Evolutionary conservation across 257 asterid species (phyloP).

Genomic region (Echium plantagineum): DNA sequence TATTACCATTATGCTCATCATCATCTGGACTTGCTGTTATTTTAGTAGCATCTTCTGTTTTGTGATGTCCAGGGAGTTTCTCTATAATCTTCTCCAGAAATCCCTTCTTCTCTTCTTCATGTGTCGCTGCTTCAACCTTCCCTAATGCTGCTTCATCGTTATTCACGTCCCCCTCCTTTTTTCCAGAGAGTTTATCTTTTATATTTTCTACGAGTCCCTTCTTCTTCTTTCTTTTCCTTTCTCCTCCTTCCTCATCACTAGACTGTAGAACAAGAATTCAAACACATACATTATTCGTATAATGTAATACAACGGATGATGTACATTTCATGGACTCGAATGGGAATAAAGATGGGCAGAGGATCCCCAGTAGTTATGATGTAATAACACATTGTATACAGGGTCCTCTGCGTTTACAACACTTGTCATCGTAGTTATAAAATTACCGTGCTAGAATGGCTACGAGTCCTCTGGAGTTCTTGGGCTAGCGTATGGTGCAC

Average conservation of each 20-base stretch:
- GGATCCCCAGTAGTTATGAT: too few relatives aligned
- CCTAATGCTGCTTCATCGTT: constrained; percentile 10
- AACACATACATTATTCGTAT: background rate
- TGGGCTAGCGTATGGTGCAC: constrained; percentile 25
- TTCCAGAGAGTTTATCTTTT: constrained; percentile 22
- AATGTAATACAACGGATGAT: too few relatives aligned
- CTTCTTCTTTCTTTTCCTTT: constrained; percentile 26
- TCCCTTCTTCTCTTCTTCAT: constrained; percentile 25
- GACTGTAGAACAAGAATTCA: constrained; percentile 21
- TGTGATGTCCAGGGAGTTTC: constrained; percentile 34
- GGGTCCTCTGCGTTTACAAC: too few relatives aligned
- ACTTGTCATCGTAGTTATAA: too few relatives aligned
- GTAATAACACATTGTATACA: too few relatives aligned
- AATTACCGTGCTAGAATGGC: constrained; percentile 21
- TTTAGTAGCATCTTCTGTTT: constrained; percentile 12
- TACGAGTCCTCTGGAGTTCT: constrained; percentile 23
- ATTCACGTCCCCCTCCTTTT: constrained; percentile 9
- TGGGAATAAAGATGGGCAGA: too few relatives aligned
- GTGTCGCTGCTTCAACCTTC: constrained; percentile 10
- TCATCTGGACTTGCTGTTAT: constrained; percentile 10
- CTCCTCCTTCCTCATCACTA: constrained; percentile 26
- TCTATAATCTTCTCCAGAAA: constrained; percentile 36
- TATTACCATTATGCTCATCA: constrained; percentile 24
- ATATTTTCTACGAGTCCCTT: constrained; percentile 29
- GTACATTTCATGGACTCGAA: too few relatives aligned